Evolutionary conservation across 75 land plant genomes (phyloP), one percentile per base, ranked within the genome.

Genomic region (Adiantum capillusveneris): DNA sequence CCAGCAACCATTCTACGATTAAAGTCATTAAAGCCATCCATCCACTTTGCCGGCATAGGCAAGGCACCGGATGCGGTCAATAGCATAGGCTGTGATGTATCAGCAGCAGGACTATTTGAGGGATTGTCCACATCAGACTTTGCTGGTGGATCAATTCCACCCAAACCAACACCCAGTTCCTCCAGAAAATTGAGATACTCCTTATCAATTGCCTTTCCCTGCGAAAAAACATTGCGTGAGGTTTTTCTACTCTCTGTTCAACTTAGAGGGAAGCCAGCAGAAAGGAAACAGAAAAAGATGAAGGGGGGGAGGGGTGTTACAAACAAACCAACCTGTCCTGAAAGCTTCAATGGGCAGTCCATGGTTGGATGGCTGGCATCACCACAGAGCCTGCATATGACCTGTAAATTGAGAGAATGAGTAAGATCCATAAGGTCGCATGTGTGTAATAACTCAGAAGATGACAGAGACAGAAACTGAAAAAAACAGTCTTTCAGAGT

Each of bases 291-390:
- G n/a, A n/a, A n/a, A n/a, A n/a, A n/a, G n/a, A n/a, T n/a, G n/a
- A n/a, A n/a, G n/a, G n/a, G n/a, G n/a, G n/a, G n/a, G n/a, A n/a
- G n/a, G n/a, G n/a, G n/a, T n/a, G n/a, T n/a, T n/a, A n/a, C n/a
- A n/a, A n/a, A n/a, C n/a, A 46, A 58, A 19, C 21, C 9, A 31
- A 58, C 59, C 59, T 58, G 41, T 34, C 59, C 59, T 17, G 25
- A n/a, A 36, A 36, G 25, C 46, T 69, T 69, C 28, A 54, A 54
- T 24, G 66, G 73, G n/a, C 73, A 70, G 48, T 70, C 73, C 27
- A 64, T 52, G 11, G 81, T 69, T 19, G 68, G 78, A 53, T 79
- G 81, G 29, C 77, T 55, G 1, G 63, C 69, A 70, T 79, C 69
- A 41, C 81, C 81, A 48, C 73, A 70, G 18, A 63, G 41, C 24